Conservation (phyloP, 1,139 yeast genomes). For the Pichia sp. region DNA sequence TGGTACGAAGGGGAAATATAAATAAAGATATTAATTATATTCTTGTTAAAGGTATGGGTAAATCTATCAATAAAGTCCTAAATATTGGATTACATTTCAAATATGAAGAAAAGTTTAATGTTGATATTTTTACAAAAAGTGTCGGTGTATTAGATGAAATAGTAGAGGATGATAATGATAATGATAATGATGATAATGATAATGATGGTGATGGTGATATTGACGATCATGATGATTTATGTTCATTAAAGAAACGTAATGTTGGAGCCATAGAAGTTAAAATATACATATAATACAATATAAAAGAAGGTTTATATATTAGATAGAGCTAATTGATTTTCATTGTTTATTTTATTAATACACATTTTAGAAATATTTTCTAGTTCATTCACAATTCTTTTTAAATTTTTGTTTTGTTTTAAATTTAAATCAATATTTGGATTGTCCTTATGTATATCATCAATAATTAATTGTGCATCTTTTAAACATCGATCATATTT, state of each 20-base stretch:
- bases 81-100: conserved; percentile 49
- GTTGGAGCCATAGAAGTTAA: conserved; percentile 56
- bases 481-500: conserved; percentile 42
- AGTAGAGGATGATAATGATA: conserved; percentile 22
- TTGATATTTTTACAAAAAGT: conserved; percentile 53
- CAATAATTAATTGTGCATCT: conserved; percentile 31
- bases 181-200: conserved; percentile 27
- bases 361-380: conserved; percentile 39
- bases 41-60: conserved; percentile 64
- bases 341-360: conserved; percentile 18
- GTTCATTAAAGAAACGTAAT: conserved; percentile 39
- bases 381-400: conserved; percentile 43
- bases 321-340: conserved; percentile 19
- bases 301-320: conserved; percentile 21
- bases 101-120: conserved; percentile 37
- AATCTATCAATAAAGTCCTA: conserved; percentile 49
- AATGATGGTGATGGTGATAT: conserved; percentile 26
- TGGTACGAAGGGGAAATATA: conserved; percentile 28
- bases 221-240: no score
- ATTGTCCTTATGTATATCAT: conserved; percentile 28
- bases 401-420: conserved; percentile 32
- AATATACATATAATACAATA: conserved; percentile 25
- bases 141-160: conserved; percentile 63
- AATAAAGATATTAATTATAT: conserved; percentile 36
- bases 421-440: conserved; percentile 13